A percentile compares a stretch with the other conserved stretches of the same genome.
phyloP scores from a whole-genome alignment of 176 grass and related monocot species.

The Carex parvula region DNA sequence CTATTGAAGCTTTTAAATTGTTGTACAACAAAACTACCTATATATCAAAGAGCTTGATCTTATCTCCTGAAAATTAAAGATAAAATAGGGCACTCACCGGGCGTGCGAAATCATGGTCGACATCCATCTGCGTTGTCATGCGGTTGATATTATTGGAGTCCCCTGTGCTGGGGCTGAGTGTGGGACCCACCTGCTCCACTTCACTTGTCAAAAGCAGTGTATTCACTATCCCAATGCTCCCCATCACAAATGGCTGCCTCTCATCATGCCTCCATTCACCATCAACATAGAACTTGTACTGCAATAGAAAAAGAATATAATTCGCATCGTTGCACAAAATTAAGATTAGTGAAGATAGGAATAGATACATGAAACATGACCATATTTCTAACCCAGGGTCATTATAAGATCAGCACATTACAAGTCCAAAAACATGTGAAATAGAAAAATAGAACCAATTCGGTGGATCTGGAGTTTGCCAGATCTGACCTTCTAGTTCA shows the following conservation, averaged over 20 bases:
- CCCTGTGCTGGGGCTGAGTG: slow-evolving; percentile 44
- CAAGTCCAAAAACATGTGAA: neutral
- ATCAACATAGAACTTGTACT: slow-evolving; percentile 98
- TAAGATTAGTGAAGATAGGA: neutral
- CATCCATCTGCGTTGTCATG: slow-evolving; percentile 60
- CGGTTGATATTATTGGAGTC: slow-evolving; percentile 22
- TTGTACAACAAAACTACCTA: neutral
- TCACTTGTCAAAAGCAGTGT: slow-evolving; percentile 60
- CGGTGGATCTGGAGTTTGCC: neutral
- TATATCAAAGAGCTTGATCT: neutral
- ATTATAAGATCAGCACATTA: slow-evolving; percentile 6
- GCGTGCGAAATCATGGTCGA: slow-evolving; percentile 58
- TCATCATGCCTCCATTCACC: slow-evolving; percentile 94
- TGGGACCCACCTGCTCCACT: slow-evolving; percentile 39
- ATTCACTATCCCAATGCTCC: slow-evolving; percentile 78
- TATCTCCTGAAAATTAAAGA: neutral
- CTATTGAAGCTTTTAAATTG: neutral
- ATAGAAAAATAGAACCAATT: neutral
- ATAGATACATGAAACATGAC: neutral
- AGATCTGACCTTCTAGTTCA: neutral
- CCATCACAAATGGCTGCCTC: slow-evolving; percentile 47
- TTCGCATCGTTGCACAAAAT: neutral
- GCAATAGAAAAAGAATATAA: slow-evolving; percentile 16
- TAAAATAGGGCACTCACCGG: slow-evolving; percentile 35
- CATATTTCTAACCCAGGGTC: neutral